These are phyloP conservation scores for Spergularia azorica DNA, from an alignment of 179 eudicot species.

Conservation along the genomic window DNA sequence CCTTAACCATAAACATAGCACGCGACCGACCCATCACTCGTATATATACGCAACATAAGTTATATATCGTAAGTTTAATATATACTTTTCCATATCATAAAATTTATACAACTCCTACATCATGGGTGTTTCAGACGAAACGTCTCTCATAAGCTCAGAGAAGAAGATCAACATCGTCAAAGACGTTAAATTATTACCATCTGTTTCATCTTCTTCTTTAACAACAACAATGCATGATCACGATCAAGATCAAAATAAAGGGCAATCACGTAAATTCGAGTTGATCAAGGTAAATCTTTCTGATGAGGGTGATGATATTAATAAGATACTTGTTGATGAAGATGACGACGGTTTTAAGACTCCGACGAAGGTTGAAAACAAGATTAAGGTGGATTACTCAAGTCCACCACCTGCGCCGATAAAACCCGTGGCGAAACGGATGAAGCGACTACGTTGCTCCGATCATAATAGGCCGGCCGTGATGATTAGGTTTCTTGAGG, in stretches of 20 bases:
- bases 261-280: neutral
- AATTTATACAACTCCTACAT: too few relatives aligned
- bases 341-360: conserved; percentile 28
- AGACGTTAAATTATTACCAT: too few relatives aligned
- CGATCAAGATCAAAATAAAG: neutral
- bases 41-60: too few relatives aligned
- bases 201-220: neutral
- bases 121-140: neutral
- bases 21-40: too few relatives aligned
- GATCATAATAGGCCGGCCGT: neutral
- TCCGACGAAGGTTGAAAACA: conserved; percentile 17
- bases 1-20: too few relatives aligned
- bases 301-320: neutral
- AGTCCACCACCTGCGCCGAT: conserved; percentile 23
- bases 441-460: conserved; percentile 18
- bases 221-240: neutral
- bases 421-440: neutral
- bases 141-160: neutral
- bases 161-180: too few relatives aligned
- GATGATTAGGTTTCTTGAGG: conserved; percentile 5
- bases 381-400: conserved; percentile 15
- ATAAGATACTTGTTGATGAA: neutral
- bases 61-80: too few relatives aligned
- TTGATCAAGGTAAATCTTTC: neutral
- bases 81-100: too few relatives aligned